Evolutionary conservation across 2,329 filamentous ascomycete species (phyloP), one percentile per base, ranked within the genome.

Genomic region (Pleomassaria siparia): DNA sequence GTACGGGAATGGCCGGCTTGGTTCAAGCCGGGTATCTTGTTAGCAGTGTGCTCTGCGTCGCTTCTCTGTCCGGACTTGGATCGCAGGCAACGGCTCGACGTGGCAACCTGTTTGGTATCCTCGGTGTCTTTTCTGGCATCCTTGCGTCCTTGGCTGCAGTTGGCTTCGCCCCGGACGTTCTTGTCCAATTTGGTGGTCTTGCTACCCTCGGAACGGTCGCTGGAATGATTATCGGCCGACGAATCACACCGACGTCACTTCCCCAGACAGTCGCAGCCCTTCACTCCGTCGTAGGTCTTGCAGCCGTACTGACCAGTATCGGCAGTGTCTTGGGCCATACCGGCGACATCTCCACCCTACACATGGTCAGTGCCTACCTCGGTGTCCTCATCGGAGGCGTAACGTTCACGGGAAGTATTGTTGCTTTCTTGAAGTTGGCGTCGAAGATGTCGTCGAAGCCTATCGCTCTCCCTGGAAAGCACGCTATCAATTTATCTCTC

Each of bases 211-310:
- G 91, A 47, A 80, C 83, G 44, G 64, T 92, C 24, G 74, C 82
- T 55, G 85, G 88, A 25, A 80, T 89, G 41, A 66, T 91, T 20
- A 92, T 96, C 54, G 91, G 90, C 35, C 87, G 89, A 59, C 83
- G 89, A 11, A 95, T 95, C 56, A 95, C 89, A 0, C 88, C 91
- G 0, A 95, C 90, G 0, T 88, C 90, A 45, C 81, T 96, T 2
- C 91, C 91, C 0, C 90, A 96, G 67, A 95, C 89, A 0, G 90
- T 95, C 2, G 91, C 90, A 16, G 90, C 90, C 0, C 76, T 96
- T 24, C 91, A 95, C 72, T 95, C 89, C 0, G 90, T 96, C 7
- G 91, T 96, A 25, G 91, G 91, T 68, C 79, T 96, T 1, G 90
- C 90, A 10, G 91, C 91, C 9, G 90, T 96, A 0, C 70, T 96